Percentiles rank a stretch among this genome's conserved stretches.
Conservation (phyloP, 495 filamentous ascomycete genomes). For the Delitschia confertaspora region DNA sequence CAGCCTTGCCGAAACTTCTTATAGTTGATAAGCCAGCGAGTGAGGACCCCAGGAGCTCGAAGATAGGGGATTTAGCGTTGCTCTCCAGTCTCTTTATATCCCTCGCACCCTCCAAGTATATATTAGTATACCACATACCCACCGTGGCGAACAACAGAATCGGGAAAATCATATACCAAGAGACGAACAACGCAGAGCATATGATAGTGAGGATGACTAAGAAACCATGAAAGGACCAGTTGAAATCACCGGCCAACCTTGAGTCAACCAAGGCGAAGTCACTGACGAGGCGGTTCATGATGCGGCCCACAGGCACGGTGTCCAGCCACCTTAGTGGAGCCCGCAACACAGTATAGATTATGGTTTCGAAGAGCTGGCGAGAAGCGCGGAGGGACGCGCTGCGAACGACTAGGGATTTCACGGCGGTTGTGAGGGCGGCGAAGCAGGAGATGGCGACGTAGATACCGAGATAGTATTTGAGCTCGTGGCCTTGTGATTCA, state of each 20-base stretch:
- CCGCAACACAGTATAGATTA: slow-evolving; percentile 57
- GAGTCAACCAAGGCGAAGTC: slow-evolving; percentile 52
- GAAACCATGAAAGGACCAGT: slow-evolving; percentile 25
- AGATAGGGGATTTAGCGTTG: slow-evolving; percentile 63
- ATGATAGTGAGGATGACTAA: slow-evolving; percentile 46
- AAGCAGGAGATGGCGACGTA: too few species aligned
- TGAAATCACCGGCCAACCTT: not conserved
- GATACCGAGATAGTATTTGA: too few species aligned
- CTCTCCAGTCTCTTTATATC: slow-evolving; percentile 70
- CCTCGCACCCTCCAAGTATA: too few species aligned
- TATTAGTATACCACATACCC: too few species aligned
- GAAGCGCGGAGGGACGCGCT: slow-evolving; percentile 54
- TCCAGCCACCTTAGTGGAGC: slow-evolving; percentile 71
- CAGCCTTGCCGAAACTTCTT: slow-evolving; percentile 57
- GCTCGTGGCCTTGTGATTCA: too few species aligned
- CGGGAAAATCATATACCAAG: slow-evolving; percentile 56
- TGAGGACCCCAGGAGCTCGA: slow-evolving; percentile 64
- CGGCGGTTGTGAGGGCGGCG: too few species aligned
- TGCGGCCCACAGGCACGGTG: slow-evolving; percentile 67
- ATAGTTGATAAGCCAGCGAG: slow-evolving; percentile 68
- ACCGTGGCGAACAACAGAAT: too few species aligned
- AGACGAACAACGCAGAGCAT: slow-evolving; percentile 52
- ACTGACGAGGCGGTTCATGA: slow-evolving; percentile 71
- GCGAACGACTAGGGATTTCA: slow-evolving; percentile 52
- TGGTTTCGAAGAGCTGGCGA: slow-evolving; percentile 52